Evolutionary conservation across 2,329 filamentous ascomycete species (phyloP), one percentile per base, ranked within the genome.

Genomic region (Fusarium albidum): DNA sequence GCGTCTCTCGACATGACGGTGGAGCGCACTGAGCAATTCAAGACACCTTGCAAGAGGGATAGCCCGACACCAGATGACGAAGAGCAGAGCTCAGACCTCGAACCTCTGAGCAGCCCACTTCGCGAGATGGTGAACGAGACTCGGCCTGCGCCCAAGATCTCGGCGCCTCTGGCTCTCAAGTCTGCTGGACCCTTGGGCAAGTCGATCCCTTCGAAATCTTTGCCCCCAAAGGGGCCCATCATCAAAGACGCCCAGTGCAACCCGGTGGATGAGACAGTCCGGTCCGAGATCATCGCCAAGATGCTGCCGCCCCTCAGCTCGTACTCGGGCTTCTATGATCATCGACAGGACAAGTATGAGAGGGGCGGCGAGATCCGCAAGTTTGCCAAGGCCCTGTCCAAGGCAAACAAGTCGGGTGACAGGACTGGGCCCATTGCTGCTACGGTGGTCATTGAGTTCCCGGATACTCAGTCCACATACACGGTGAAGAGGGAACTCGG

Each of bases 201-300:
- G 48, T 66, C 68, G 4, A 57, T 58, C 13, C 60, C 70, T 9
- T 65, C 69, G 12, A 79, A 77, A 45, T 72, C 78, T 31, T 69
- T 77, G 12, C 75, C 76, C 12, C 75, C 75, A 3, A 88, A 86
- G 65, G 88, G 87, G 0, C 89, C 90, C 0, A 88, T 96, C 38
- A 90, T 98, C 69, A 85, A 87, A 55, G 94, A 98, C 35, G 63
- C 75, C 0, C 91, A 93, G 69, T 96, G 93, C 75, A 98, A 98
- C 68, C 95, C 95, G 0, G 88, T 95, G 32, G 91, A 96, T 64
- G 86, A 88, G n/a, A 75, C 75, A 3, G 79, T 96, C 29, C 87
- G 91, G 8, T 79, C 86, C 13, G 84, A 86, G 52, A 96, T 99
- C 39, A 76, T 98, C 5, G 80, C 83, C 10, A 86, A 88, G 17